phyloP scores from a whole-genome alignment of 2,329 filamentous ascomycete species.

The Nemania abortiva region DNA sequence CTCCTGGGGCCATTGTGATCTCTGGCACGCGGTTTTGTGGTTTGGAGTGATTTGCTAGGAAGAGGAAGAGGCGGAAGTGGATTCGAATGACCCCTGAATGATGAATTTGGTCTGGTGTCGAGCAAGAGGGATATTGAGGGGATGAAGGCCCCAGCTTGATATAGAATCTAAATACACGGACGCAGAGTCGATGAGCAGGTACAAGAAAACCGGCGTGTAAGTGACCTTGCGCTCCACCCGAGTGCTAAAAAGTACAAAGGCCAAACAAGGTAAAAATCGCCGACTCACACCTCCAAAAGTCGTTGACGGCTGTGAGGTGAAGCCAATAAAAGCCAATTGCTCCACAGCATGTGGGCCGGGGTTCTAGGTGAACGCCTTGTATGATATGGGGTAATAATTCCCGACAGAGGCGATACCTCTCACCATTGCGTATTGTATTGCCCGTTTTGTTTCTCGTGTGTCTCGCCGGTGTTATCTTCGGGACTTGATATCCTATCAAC shows the following conservation, averaged over 20 bases:
- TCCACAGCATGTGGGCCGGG: conserved; percentile 25
- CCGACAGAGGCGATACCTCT: conserved; percentile 26
- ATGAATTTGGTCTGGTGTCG: conserved; percentile 9
- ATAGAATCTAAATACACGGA: conserved; percentile 35
- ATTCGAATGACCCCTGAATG: not conserved
- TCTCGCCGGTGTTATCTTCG: conserved; percentile 1
- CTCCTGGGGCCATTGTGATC: conserved; percentile 49
- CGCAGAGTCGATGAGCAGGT: conserved; percentile 7
- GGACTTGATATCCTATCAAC: conserved; percentile 7
- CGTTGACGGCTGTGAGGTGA: conserved; percentile 3
- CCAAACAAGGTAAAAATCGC: conserved; percentile 48
- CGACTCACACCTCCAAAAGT: conserved; percentile 38
- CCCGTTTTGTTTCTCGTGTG: conserved; percentile 1
- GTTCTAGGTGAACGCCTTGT: conserved; percentile 9
- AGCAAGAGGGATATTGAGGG: conserved; percentile 3
- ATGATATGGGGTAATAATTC: conserved; percentile 31
- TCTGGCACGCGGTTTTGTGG: not conserved
- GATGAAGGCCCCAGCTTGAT: conserved; percentile 31
- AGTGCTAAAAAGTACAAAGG: conserved; percentile 1
- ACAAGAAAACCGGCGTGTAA: conserved; percentile 41
- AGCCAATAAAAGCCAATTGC: conserved; percentile 8
- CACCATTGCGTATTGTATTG: not conserved
- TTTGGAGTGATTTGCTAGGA: not conserved
- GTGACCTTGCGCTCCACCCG: conserved; percentile 41
- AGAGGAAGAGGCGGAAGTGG: not conserved